Evolutionary conservation across 352 stramenopile genomes (phyloP).

Genomic region (Pythium brassicae): DNA sequence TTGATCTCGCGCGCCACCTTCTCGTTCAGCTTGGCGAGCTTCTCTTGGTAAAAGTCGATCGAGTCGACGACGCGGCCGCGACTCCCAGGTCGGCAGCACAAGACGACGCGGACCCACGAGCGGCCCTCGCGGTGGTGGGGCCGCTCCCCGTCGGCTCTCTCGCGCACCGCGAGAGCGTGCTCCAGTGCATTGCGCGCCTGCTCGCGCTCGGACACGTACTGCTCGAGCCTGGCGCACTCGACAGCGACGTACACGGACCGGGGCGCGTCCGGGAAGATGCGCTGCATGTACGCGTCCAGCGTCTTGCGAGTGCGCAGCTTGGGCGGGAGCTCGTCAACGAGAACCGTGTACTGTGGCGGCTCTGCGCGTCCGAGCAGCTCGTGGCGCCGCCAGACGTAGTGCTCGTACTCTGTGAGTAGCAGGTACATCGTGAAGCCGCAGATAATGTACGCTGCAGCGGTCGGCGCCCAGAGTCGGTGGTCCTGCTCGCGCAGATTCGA

Average conservation of each 20-base stretch:
- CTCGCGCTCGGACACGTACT: constrained; percentile 48
- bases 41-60: constrained; percentile 60
- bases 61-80: constrained; percentile 37
- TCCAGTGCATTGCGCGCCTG: constrained; percentile 41
- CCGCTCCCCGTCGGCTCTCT: constrained; percentile 28
- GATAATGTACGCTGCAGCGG: constrained; percentile 48
- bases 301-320: constrained; percentile 52
- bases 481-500: constrained; percentile 57
- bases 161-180: constrained; percentile 41
- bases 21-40: constrained; percentile 51
- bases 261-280: constrained; percentile 61
- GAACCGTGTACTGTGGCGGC: constrained; percentile 64
- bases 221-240: constrained; percentile 57
- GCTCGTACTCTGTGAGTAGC: constrained; percentile 54
- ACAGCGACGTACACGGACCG: constrained; percentile 65
- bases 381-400: constrained; percentile 60
- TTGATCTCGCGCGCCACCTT: constrained; percentile 52
- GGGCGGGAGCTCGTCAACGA: constrained; percentile 66
- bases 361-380: constrained; percentile 47
- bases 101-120: constrained; percentile 37
- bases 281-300: constrained; percentile 65
- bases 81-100: constrained; percentile 32
- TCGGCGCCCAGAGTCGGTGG: constrained; percentile 58
- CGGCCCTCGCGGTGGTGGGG: constrained; percentile 41
- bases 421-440: constrained; percentile 51